phyloP scores from a whole-genome alignment of 2,329 filamentous ascomycete species.

The Aaosphaeria arxii region DNA sequence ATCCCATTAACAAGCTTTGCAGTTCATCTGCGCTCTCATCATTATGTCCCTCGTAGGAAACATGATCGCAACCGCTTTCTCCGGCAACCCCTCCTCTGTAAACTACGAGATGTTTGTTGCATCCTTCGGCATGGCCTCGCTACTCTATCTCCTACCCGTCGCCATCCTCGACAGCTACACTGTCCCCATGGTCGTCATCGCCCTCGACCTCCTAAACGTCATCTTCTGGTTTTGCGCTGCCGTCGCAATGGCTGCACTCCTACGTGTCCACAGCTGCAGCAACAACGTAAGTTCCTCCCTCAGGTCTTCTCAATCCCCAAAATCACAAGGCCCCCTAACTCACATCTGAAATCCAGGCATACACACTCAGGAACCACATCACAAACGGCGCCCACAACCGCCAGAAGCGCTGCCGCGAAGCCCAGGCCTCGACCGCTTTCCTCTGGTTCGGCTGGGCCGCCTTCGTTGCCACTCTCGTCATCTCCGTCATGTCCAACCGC shows the following conservation, averaged over 20 bases:
- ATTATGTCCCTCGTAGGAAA: slow-evolving; percentile 61
- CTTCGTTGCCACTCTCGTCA: slow-evolving; percentile 54
- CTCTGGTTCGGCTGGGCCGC: slow-evolving; percentile 73
- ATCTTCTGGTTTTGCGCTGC: slow-evolving; percentile 70
- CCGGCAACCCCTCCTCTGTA: slow-evolving; percentile 57
- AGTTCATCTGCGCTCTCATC: slow-evolving; percentile 61
- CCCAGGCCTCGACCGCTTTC: slow-evolving; percentile 72
- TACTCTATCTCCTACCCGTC: slow-evolving; percentile 61
- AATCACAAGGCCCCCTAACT: not conserved
- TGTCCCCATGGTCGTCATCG: slow-evolving; percentile 53
- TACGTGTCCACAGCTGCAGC: slow-evolving; percentile 67
- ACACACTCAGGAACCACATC: slow-evolving; percentile 53
- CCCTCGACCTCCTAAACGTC: slow-evolving; percentile 57
- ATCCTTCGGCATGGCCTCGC: slow-evolving; percentile 62
- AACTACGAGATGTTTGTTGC: slow-evolving; percentile 67
- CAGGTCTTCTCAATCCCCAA: not conserved
- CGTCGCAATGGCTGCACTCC: slow-evolving; percentile 67
- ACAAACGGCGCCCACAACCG: slow-evolving; percentile 60
- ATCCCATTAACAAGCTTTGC: slow-evolving; percentile 5
- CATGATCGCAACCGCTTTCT: slow-evolving; percentile 54
- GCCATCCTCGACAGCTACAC: slow-evolving; percentile 53
- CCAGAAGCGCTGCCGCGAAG: slow-evolving; percentile 67
- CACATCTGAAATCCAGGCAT: slow-evolving; percentile 26
- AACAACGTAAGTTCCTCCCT: slow-evolving; percentile 47
- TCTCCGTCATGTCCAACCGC: slow-evolving; percentile 55